Evolutionary conservation across 441 rosid species (phyloP), one percentile per base, ranked within the genome.

Genomic region (California macrophylla): DNA sequence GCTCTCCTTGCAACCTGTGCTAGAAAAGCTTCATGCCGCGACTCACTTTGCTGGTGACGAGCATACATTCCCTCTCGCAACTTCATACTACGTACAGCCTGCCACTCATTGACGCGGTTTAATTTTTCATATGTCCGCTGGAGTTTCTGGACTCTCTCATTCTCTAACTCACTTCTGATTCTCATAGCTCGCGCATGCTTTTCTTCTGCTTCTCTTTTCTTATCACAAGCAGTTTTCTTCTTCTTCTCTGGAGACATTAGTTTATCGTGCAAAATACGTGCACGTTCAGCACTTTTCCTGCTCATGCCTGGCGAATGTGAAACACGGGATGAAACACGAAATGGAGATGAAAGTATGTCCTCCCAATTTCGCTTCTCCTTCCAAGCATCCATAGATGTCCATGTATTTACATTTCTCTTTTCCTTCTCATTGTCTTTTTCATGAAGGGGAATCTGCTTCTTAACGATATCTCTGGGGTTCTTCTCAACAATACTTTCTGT

Each of bases 1-100:
- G 96, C 96, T 82, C 96, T 87, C 83, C 89, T 83, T 67, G 76
- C 92, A 74, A 89, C 96, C 78, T 87, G 85, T 25, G 96, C 96
- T 63, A 89, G 78, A 85, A 74, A 85, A 79, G 96, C 96, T 83
- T 87, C 92, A 82, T 89, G 92, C 7, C 96, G 83, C 70, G 87
- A 84, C 76, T 85, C 96, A 79, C 89, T 72, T 24, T 88, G 89
- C 72, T 85, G 90, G 63, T 85, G 96, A 52, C 96, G 92, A 68
- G 92, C 92, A 83, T 82, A 73, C 92, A 89, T 87, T 61, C 86
- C 96, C 80, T 89, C 96, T 26, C 88, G 80, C 77, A 89, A 78
- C 83, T 85, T 89, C 88, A 80, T 76, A 67, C 81, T 81, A 70
- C 90, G 92, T 16, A 85, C 90, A 47, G 92, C 90, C 78, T 89